phyloP scores from a whole-genome alignment of 192 early-diverging fungal genomes.

The Backusella psychrophila region DNA sequence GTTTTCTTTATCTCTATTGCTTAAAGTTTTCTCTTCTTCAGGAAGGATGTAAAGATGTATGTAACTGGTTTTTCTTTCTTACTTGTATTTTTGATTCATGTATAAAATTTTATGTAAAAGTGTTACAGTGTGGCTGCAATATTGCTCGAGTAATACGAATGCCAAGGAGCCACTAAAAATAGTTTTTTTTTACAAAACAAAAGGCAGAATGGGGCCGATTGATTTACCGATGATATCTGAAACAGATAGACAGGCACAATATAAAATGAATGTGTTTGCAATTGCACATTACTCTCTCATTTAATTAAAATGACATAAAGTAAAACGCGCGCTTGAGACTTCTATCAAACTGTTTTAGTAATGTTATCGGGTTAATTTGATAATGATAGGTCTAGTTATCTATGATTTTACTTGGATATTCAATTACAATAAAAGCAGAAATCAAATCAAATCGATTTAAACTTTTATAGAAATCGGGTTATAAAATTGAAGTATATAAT shows the following conservation, averaged over 20 bases:
- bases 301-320: background rate
- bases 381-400: background rate
- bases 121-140: background rate
- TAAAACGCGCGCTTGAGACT: background rate
- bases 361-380: background rate
- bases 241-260: background rate
- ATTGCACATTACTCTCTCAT: background rate
- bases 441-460: background rate
- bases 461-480: background rate
- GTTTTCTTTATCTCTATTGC: background rate
- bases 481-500: background rate
- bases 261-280: background rate
- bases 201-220: background rate
- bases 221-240: background rate
- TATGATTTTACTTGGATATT: background rate
- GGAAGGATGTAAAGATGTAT: background rate
- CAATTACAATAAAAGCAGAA: background rate
- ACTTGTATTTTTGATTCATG: background rate
- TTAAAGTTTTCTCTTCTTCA: background rate
- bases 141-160: background rate
- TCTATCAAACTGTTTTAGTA: background rate
- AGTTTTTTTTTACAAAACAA: background rate
- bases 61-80: background rate
- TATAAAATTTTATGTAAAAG: background rate
- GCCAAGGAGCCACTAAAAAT: slow-evolving; percentile 9